Evolutionary conservation across 2,329 filamentous ascomycete genomes (phyloP).

Genomic region (Scedosporium dehoogii): DNA sequence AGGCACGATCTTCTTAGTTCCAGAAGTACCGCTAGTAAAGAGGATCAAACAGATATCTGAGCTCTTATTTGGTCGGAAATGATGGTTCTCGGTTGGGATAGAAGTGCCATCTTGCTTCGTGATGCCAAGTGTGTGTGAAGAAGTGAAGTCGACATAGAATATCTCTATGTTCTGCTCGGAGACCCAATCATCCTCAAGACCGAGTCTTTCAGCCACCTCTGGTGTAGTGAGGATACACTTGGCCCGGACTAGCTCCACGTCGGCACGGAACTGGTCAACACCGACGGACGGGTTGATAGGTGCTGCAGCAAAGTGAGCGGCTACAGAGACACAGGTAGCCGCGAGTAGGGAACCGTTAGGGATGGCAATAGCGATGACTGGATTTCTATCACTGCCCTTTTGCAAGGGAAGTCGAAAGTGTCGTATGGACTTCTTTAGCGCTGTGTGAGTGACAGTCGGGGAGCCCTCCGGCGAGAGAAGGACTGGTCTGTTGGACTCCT

Average conservation of each 20-base stretch:
- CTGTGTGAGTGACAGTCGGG: conserved; percentile 20
- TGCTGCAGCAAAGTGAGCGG: conserved; percentile 39
- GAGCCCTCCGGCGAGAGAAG: conserved; percentile 16
- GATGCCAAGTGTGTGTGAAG: conserved; percentile 1
- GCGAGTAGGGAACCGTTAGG: conserved; percentile 45
- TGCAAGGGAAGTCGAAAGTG: conserved; percentile 21
- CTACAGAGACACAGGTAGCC: conserved; percentile 35
- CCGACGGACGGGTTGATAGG: conserved; percentile 40
- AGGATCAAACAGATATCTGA: conserved; percentile 41
- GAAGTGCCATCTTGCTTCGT: conserved; percentile 10
- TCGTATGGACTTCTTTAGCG: conserved; percentile 20
- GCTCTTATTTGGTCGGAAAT: conserved; percentile 25
- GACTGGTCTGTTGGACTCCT: conserved; percentile 16
- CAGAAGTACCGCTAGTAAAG: conserved; percentile 48
- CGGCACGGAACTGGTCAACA: conserved; percentile 37
- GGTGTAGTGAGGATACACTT: conserved; percentile 34
- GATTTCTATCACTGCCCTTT: conserved; percentile 18
- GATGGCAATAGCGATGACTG: conserved; percentile 38
- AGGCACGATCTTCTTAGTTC: conserved; percentile 49
- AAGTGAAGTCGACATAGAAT: conserved; percentile 20
- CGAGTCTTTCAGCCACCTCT: conserved; percentile 28
- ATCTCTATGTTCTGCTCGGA: conserved; percentile 24
- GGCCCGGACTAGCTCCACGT: conserved; percentile 36
- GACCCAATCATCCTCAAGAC: conserved; percentile 21
- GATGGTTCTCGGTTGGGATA: conserved; percentile 1